Evolutionary conservation across 805 yeast genomes (phyloP).

Genomic region (Metschnikowia baotianmanensis): DNA sequence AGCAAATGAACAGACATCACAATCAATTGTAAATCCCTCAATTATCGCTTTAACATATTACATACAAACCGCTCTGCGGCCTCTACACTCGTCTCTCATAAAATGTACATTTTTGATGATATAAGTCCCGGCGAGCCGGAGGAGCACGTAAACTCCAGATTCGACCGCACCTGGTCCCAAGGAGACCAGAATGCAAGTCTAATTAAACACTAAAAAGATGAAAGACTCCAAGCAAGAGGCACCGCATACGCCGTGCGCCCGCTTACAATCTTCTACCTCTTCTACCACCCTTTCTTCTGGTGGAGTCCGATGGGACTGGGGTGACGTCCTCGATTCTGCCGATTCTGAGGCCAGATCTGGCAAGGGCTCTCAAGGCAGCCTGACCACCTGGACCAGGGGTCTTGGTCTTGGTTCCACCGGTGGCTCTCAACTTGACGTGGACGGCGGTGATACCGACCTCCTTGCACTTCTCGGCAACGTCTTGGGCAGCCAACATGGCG

Average conservation of each 20-base stretch:
- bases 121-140: slow-evolving; percentile 7
- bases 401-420: slow-evolving; percentile 99
- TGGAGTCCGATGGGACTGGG: slow-evolving; percentile 99
- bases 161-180: slow-evolving; percentile 1
- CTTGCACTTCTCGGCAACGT: slow-evolving; percentile 97
- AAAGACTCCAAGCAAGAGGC: slow-evolving; percentile 1
- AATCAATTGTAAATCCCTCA: too few species aligned
- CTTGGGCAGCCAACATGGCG: slow-evolving; percentile 99
- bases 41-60: too few species aligned
- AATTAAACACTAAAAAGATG: slow-evolving; percentile 14
- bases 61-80: too few species aligned
- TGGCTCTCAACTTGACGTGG: slow-evolving; percentile 99
- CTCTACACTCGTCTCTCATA: too few species aligned
- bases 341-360: slow-evolving; percentile 99
- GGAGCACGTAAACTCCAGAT: slow-evolving; percentile 15
- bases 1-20: too few species aligned
- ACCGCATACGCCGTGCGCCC: slow-evolving; percentile 7
- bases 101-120: slow-evolving; percentile 16
- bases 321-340: slow-evolving; percentile 99
- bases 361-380: slow-evolving; percentile 97
- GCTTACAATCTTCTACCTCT: slow-evolving; percentile 98
- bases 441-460: slow-evolving; percentile 99
- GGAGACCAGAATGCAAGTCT: slow-evolving; percentile 3
- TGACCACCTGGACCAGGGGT: slow-evolving; percentile 99
- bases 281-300: slow-evolving; percentile 99